Evolutionary conservation across 441 rosid genomes (phyloP), one percentile per base, ranked within the genome.

Genomic region (Viola pubescens): DNA sequence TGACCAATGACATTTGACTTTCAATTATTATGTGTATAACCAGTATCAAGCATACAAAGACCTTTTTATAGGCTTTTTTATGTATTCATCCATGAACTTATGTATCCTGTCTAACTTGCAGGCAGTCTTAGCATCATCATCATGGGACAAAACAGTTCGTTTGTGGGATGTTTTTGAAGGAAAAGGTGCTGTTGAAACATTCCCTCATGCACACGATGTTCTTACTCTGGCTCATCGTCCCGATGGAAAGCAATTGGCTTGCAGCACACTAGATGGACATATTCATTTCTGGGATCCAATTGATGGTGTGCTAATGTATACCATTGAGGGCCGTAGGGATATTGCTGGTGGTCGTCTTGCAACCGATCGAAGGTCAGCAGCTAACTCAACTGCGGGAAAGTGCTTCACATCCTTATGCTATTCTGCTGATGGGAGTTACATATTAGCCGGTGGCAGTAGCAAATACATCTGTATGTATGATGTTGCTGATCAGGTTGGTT

Each of bases 381-480:
- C 95, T 68, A 90, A 88, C 75, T 94, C 97, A 61, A 94, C 84
- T 71, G 81, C 95, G 2, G 99, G 97, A 58, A 94, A 90, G 72
- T 94, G 85, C 79, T 94, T 94, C 67, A 86, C 95, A 47, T 85
- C 90, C 44, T 76, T 90, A 69, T 90, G 94, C 73, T 94, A 83
- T 79, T 83, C 94, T 51, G 99, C 97, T 68, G 97, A 94, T 72
- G 99, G 97, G 67, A 86, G 90, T 76, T 88, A 85, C 70, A 80
- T 94, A 61, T 74, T 90, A 75, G 99, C 96, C 34, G 99, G 94
- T 40, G 97, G 99, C 68, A 86, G 74, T 66, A 94, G 97, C 80
- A 94, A 94, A 85, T 94, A 77, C 74, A 88, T 94, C 46, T 94
- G 99, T 73, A 86, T 94, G 89, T 94, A 94, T 72, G 99, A 88